Percentiles rank a stretch among this genome's conserved stretches.
These are phyloP conservation scores for Thermochaetoides dissita DNA, from an alignment of 2,329 filamentous ascomycete genomes.

Conservation along the genomic window DNA sequence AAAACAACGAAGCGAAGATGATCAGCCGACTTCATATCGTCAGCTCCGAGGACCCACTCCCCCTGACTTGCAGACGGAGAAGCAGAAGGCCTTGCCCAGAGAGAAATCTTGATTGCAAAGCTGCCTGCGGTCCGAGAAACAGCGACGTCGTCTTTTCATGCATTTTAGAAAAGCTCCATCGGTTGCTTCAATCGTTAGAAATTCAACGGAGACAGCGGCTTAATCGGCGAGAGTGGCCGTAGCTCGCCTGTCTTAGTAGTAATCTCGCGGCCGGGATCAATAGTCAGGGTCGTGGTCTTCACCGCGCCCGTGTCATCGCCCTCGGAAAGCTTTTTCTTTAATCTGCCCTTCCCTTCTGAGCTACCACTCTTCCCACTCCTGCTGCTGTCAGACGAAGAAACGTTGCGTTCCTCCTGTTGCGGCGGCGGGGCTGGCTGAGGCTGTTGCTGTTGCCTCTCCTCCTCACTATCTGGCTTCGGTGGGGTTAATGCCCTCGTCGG, in stretches of 20 bases:
- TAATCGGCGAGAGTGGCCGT: conserved; percentile 49
- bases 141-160: too few species aligned
- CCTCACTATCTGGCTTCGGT: too few species aligned
- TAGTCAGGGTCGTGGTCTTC: conserved; percentile 32
- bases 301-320: conserved; percentile 31
- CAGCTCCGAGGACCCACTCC: too few species aligned
- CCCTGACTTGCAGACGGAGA: too few species aligned
- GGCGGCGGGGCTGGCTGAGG: conserved; percentile 1
- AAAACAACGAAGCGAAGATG: too few species aligned
- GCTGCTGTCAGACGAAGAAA: conserved; percentile 54
- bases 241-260: conserved; percentile 30
- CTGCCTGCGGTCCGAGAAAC: too few species aligned
- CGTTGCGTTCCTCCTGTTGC: conserved; percentile 37
- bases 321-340: conserved; percentile 18
- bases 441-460: conserved; percentile 5
- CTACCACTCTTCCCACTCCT: conserved; percentile 28
- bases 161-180: too few species aligned
- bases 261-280: conserved; percentile 27
- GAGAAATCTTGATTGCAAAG: too few species aligned
- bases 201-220: conserved; percentile 49
- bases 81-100: too few species aligned
- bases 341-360: too few species aligned
- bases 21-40: too few species aligned
- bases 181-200: conserved; percentile 24
- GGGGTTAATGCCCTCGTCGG: conserved; percentile 20